Evolutionary conservation across 1,284 basidiomycete genomes (phyloP), one percentile per base, ranked within the genome.

Genomic region (Trametes pubescens): DNA sequence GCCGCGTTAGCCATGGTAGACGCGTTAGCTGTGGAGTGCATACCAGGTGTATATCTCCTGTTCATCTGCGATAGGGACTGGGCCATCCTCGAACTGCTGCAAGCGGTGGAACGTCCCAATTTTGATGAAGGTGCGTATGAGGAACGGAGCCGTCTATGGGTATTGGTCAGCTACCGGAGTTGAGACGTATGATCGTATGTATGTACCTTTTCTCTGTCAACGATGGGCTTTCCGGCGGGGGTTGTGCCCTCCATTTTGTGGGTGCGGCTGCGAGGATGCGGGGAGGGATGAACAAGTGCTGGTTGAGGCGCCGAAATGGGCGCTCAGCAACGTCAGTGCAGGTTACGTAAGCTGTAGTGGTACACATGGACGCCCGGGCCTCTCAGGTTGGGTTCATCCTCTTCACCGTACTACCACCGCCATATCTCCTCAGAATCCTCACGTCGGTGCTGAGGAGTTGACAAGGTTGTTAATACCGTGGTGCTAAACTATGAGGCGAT

Each of bases 111-210:
- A 92, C 35, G 84, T 79, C 14, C 90, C 90, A 44, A 91, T 84
- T 83, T 92, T 92, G 62, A 93, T 82, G 75, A 93, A 93, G n/a
- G 91, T 82, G 59, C 92, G 83, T 37, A 93, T 86, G 62, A 93
- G 84, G 75, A 93, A 93, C 7, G 92, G 91, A 0, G 88, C 82
- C 10, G 87, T 91, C 91, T 93, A 64, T 5, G 13, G 14, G 35
- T 46, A 26, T 22, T 3, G 5, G 21, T 64, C 13, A 51, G n/a
- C 29, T 54, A 21, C 49, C 46, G 24, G 13, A 32, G 4, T 10
- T n/a, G 10, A 4, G 14, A 34, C n/a, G 4, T 9, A 13, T 37
- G 4, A 37, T 13, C 2, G 0, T 9, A 38, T 16, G 6, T 38
- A 52, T 59, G 29, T 62, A 78, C 79, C 75, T 80, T 81, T 67